phyloP scores from a whole-genome alignment of 2,329 filamentous ascomycete genomes.

The Plenodomus biglobosus region DNA sequence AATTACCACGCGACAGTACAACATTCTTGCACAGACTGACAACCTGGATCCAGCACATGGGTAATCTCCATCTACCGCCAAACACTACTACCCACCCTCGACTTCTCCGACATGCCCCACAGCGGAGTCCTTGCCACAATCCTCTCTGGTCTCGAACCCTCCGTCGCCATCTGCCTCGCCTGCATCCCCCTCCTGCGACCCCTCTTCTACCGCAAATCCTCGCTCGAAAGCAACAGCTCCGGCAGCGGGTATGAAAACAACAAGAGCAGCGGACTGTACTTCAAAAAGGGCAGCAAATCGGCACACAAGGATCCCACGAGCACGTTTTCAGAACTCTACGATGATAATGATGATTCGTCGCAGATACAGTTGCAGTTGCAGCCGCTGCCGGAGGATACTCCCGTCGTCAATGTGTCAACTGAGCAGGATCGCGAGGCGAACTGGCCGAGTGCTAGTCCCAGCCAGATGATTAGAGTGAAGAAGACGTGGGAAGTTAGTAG shows the following conservation, averaged over 20 bases:
- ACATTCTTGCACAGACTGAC: no score
- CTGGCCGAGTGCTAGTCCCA: no score
- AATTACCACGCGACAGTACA: no score
- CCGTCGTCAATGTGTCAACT: no score
- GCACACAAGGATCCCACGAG: neutral
- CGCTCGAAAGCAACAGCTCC: neutral
- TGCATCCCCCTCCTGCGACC: conserved; percentile 24
- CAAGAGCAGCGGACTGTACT: conserved; percentile 2
- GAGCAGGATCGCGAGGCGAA: no score
- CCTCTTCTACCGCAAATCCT: conserved; percentile 1
- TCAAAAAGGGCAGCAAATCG: conserved; percentile 3
- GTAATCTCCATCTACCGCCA: conserved; percentile 28
- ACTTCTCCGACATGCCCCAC: conserved; percentile 24
- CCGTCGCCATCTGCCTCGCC: conserved; percentile 24
- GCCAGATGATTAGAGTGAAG: no score
- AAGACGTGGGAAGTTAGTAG: no score
- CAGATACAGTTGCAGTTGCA: conserved; percentile 2
- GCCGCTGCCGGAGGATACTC: no score
- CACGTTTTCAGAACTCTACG: conserved; percentile 2
- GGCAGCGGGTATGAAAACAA: conserved; percentile 2
- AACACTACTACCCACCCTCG: conserved; percentile 7
- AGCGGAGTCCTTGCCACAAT: conserved; percentile 20
- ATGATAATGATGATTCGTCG: conserved; percentile 3
- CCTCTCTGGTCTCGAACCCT: conserved; percentile 23
- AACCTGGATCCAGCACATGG: no score